Evolutionary conservation across 83 land plant genomes (phyloP).

Genomic region (Picea mariana): DNA sequence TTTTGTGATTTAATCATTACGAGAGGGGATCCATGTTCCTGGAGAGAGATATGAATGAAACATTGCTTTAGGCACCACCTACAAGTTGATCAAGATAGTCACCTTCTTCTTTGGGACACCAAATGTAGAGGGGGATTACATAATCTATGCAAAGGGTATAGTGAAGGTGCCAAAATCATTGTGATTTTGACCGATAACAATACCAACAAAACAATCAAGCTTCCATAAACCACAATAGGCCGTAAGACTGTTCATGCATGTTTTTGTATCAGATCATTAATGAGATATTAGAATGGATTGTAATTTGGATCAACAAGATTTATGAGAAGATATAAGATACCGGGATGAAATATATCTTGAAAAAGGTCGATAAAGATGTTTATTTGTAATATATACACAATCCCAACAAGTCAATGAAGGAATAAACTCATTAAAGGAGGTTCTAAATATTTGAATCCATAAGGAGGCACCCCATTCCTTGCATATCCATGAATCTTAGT

Average conservation of each 20-base stretch:
- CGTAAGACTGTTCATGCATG: constrained; percentile 94
- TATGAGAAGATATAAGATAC: constrained; percentile 86
- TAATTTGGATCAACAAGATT: constrained; percentile 99
- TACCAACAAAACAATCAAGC: constrained; percentile 95
- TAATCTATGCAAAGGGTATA: constrained; percentile 92
- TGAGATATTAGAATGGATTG: constrained; percentile 93
- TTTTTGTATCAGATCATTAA: constrained; percentile 96
- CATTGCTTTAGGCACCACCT: too few relatives aligned
- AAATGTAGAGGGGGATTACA: too few relatives aligned
- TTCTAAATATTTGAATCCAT: too few relatives aligned
- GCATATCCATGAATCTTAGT: too few relatives aligned
- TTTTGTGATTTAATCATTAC: too few relatives aligned
- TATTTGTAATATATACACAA: constrained; percentile 97
- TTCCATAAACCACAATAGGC: constrained; percentile 96
- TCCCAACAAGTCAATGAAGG: constrained; percentile 95
- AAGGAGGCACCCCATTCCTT: too few relatives aligned
- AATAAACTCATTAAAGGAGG: constrained; percentile 1
- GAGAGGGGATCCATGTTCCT: too few relatives aligned
- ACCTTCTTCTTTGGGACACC: accelerated
- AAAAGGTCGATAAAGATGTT: too few relatives aligned
- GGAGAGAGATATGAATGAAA: too few relatives aligned
- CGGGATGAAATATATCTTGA: constrained; percentile 88
- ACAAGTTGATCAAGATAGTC: too few relatives aligned
- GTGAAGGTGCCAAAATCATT: constrained; percentile 74
- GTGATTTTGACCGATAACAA: constrained; percentile 92